Percentiles rank a stretch among this genome's conserved stretches.
Conservation (phyloP, 139 green algal species). For the Gonium pectorale region DNA sequence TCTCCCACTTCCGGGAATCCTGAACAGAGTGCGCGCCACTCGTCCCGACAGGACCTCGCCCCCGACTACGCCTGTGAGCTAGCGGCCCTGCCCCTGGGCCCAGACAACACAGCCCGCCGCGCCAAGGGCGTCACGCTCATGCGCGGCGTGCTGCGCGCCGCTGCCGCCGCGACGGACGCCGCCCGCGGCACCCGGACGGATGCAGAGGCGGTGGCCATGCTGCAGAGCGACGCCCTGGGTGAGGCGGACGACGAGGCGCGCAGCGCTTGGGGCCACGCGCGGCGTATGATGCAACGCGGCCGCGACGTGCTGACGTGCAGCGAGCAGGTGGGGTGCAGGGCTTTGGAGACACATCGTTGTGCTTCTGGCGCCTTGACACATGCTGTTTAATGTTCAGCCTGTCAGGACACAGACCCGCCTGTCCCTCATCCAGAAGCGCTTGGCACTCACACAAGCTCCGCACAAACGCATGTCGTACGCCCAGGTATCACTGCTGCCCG, state of each 20-base stretch:
- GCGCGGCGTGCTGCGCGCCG: slow-evolving; percentile 2
- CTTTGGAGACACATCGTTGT: too few relatives aligned
- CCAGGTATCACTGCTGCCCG: slow-evolving; percentile 28
- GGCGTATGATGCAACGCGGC: neutral
- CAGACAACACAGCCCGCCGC: slow-evolving; percentile 16
- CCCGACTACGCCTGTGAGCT: slow-evolving; percentile 57
- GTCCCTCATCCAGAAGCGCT: too few relatives aligned
- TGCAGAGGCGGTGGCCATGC: neutral
- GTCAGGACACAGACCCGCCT: too few relatives aligned
- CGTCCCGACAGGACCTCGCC: slow-evolving; percentile 46
- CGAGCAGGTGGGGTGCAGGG: slow-evolving; percentile 48
- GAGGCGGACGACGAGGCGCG: neutral
- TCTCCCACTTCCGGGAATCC: too few relatives aligned
- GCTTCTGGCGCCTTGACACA: too few relatives aligned
- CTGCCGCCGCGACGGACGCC: neutral
- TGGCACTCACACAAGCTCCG: too few relatives aligned
- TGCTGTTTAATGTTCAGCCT: too few relatives aligned
- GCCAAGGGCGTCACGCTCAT: slow-evolving; percentile 39
- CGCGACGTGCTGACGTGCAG: slow-evolving; percentile 32
- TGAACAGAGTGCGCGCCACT: too few relatives aligned
- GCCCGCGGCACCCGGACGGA: neutral
- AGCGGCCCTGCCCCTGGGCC: slow-evolving; percentile 44
- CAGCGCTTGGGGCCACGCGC: neutral
- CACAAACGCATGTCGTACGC: too few relatives aligned
- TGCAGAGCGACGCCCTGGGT: neutral